Base-by-base conservation (phyloP, 805 yeast genomes). In the Dipodascus geniculatus region DNA sequence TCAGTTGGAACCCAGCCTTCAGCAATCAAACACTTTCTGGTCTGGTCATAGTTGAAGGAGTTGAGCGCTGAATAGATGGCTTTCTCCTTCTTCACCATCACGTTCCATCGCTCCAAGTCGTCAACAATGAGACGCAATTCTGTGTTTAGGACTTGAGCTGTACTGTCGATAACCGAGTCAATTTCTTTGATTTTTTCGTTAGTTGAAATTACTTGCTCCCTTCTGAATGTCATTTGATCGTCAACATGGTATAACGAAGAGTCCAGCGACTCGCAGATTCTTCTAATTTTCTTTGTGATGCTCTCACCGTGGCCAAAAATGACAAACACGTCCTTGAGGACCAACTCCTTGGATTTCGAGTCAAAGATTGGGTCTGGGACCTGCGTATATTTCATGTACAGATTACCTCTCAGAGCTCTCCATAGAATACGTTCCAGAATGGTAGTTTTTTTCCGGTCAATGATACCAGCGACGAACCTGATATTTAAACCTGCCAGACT, bases 1-100 rank as follows among this genome's bases (percentile, higher is more conserved):
- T 79, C 80, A 16, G 80, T 74, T 38, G 99, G 98, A 16, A 87
- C 73, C 99, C 99, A 93, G 19, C 97, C 99, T 73, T 93, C 98
- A n/a, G 91, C 96, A 51, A 90, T 79, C 56, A 93, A 74, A 23
- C 96, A 87, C 61, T 85, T 76, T 69, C 96, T 81, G 1, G 84
- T 73, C 56, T 81, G 87, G 64, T 86, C 95, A 66, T 81, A 85
- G 65, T 87, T 90, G 67, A 88, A 82, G 58, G 78, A 73, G 66
- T 88, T 88, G 73, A 93, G 74, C 0, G 87, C 77, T 22, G 82
- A 74, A 68, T 84, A 88, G 17, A 93, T 81, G 9, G 89, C 82
- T 63, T 86, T 87, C 68, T 93, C 99, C 65, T 88, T 81, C 53
- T 79, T 81, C 23, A 83, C 71, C 8, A 77, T 71, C 3, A 79